These are phyloP conservation scores for Psilocybe tampanensis DNA, from an alignment of 768 basidiomycete genomes.

Conservation along the genomic window DNA sequence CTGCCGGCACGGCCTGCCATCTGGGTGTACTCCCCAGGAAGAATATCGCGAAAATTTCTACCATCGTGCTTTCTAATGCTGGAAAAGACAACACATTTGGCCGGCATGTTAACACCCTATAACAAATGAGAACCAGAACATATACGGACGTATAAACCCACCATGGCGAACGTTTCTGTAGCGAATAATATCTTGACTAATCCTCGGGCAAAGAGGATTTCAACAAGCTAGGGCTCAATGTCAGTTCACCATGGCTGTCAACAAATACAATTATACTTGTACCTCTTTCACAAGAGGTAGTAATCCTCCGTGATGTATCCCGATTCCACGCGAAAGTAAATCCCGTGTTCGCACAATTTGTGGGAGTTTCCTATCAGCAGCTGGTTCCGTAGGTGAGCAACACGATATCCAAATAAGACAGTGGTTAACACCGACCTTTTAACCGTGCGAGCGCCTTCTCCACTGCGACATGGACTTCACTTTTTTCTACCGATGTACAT, in stretches of 20 bases:
- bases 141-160: slow-evolving; percentile 32
- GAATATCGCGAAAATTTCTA: slow-evolving; percentile 83
- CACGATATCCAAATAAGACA: slow-evolving; percentile 6
- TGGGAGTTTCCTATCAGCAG: slow-evolving; percentile 88
- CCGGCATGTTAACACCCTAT: slow-evolving; percentile 99
- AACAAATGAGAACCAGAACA: neutral
- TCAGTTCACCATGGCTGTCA: slow-evolving; percentile 11
- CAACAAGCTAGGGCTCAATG: slow-evolving; percentile 69
- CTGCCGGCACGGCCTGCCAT: slow-evolving; percentile 99
- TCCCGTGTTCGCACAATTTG: slow-evolving; percentile 92
- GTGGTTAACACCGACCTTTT: slow-evolving; percentile 70
- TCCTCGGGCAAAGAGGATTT: slow-evolving; percentile 93
- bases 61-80: slow-evolving; percentile 96
- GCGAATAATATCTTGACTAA: slow-evolving; percentile 97
- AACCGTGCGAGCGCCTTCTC: slow-evolving; percentile 90
- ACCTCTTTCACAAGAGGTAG: slow-evolving; percentile 98
- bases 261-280: slow-evolving; percentile 11
- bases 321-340: slow-evolving; percentile 89
- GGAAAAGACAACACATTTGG: slow-evolving; percentile 96
- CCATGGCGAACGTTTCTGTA: slow-evolving; percentile 99
- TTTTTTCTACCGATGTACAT: slow-evolving; percentile 89
- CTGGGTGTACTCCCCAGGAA: slow-evolving; percentile 95
- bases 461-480: slow-evolving; percentile 92
- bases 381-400: slow-evolving; percentile 39
- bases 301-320: slow-evolving; percentile 96